Evolutionary conservation across 257 asterid genomes (phyloP).

Genomic region (Parsonsia alboflavescens): DNA sequence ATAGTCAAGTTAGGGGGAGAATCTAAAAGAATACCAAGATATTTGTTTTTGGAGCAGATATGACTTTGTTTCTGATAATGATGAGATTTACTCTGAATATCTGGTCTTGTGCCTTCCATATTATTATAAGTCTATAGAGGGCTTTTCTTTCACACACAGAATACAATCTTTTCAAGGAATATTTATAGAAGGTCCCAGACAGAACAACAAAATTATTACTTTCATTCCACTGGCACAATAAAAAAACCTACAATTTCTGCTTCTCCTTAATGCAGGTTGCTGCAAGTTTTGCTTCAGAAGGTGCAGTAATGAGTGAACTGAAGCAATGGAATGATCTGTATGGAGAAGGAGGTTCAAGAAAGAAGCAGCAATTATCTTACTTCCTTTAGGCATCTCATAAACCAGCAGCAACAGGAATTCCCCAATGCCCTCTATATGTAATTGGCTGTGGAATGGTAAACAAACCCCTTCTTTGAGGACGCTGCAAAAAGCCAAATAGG

Average conservation of each 20-base stretch:
- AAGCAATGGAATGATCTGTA: constrained; percentile 92
- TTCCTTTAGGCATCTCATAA: constrained; percentile 44
- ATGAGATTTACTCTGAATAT: neutral
- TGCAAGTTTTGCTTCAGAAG: constrained; percentile 91
- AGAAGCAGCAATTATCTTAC: constrained; percentile 78
- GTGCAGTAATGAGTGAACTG: constrained; percentile 81
- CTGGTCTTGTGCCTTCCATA: neutral
- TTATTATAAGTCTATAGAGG: neutral
- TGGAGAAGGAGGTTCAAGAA: constrained; percentile 95
- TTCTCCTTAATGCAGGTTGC: constrained; percentile 56
- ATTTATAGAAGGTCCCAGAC: neutral
- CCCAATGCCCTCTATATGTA: neutral
- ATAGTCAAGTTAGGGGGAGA: neutral
- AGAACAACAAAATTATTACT: neutral
- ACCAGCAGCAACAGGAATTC: constrained; percentile 9
- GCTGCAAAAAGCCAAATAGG: neutral
- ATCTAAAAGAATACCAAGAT: neutral
- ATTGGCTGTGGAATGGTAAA: neutral
- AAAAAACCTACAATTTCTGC: neutral
- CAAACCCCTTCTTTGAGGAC: neutral
- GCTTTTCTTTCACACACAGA: neutral
- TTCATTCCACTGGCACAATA: neutral
- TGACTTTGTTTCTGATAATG: neutral
- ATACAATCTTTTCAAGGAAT: neutral
- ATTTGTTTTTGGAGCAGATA: neutral